Base-by-base conservation (phyloP, 2,329 filamentous ascomycete genomes). In the Chrysosporium queenslandicum region DNA sequence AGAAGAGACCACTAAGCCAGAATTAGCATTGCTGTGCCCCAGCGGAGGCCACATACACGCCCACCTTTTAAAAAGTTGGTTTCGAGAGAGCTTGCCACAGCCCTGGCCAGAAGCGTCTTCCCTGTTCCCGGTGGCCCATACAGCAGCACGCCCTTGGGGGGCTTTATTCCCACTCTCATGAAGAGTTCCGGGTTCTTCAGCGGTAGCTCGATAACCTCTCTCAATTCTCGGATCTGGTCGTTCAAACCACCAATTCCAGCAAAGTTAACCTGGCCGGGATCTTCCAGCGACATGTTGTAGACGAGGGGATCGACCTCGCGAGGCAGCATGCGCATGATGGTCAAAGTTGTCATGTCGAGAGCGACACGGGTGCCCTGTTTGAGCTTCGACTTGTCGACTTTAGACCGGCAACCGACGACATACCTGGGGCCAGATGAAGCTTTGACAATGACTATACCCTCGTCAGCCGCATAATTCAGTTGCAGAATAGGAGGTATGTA, bases 231-330 rank as follows among this genome's bases (percentile, higher is more conserved):
- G 64, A 98, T 98, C 76, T 98, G 92, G 61, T 98, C 92, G 68
- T 98, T 98, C 65, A 98, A 73, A 59, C 92, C 92, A 74, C 92
- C 92, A 61, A 98, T 98, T 63, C 94, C 92, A 37, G 85, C 91
- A 71, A 98, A 98, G 76, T 87, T 96, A 71, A 98, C 85, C 71
- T 97, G 91, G 4, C 92, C 92, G 0, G 92, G 92, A 68, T 98
- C 92, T 71, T 98, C 92, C 62, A 98, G 74, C 18, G 92, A 98
- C 92, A 98, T 98, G 77, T 98, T 98, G 80, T 98, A 98, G 61
- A 98, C 92, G 60, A 98, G 78, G 18, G 92, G 92, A 67, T 98
- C 92, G 67, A 98, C 94, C 76, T 98, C 92, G 69, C 92, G 86
- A 55, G 92, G 94, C 43, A 98, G 79, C 92, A 98, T 98, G 65